Base-by-base conservation (phyloP, 176 grass and related monocot genomes). In the Alloteropsis semialata region DNA sequence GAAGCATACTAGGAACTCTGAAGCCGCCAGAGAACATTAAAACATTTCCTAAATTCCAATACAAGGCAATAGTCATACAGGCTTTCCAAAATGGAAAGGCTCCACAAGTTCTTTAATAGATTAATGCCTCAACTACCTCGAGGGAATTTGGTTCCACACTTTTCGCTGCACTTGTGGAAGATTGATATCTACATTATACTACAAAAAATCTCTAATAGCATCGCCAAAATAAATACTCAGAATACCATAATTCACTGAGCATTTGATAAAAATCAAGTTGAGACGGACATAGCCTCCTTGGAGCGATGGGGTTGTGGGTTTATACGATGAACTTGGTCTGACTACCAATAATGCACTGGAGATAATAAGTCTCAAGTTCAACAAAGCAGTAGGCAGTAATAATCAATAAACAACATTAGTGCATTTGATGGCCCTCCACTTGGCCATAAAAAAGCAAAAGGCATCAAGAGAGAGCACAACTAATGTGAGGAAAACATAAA, bases 401-500 rank as follows among this genome's bases (percentile, higher is more conserved):
- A 37, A 10, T 15, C 19, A 53, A 37, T 18, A 37, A 65, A 75
- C 9, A 56, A 10, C 13, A 14, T 4, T 1, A n/a, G n/a, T 34
- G 8, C 13, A 80, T 43, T 16, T 9, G 61, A 62, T 18, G 6
- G 29, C 24, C 33, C 25, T 16, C 17, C 45, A 36, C 60, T 72
- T 65, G 57, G 8, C 5, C 34, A 41, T 43, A 65, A 54, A 36
- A 36, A 5, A 36, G 59, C 28, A 69, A 77, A 22, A 12, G 55
- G 30, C 28, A 44, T 27, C 27, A 18, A 70, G 25, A 16, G 27
- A 38, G 37, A 22, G 27, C 8, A 74, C 57, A 3, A 56, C 8
- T 49, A 74, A 79, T 8, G n/a, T 45, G 45, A 83, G 83, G 10
- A 65, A 71, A 72, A 6, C 45, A 73, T 39, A 78, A 15, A 78